phyloP scores from a whole-genome alignment of 2,329 filamentous ascomycete genomes.

The Elsinoe australis region DNA sequence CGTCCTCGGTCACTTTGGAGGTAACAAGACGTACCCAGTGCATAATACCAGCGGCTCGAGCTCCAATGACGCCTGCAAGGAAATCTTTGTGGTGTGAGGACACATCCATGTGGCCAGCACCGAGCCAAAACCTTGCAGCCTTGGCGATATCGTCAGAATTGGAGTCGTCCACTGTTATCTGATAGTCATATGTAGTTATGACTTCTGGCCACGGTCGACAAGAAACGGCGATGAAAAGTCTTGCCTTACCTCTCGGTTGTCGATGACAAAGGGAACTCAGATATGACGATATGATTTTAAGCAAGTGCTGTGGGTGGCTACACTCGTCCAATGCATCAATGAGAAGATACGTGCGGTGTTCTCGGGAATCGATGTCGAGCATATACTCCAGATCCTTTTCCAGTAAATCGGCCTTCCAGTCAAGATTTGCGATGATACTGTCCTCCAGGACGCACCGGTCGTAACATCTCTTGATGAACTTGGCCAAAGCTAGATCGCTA shows the following conservation, averaged over 20 bases:
- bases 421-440: neutral
- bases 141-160: neutral
- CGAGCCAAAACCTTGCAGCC: neutral
- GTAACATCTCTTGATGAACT: neutral
- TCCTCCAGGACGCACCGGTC: neutral
- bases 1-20: neutral
- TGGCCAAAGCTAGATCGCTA: neutral
- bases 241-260: no score
- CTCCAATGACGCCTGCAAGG: neutral
- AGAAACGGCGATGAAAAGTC: neutral
- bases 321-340: slow-evolving; percentile 2
- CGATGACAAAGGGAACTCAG: neutral
- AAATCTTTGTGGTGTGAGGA: neutral
- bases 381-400: neutral
- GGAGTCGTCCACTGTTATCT: neutral
- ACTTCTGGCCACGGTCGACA: neutral
- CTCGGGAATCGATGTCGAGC: no score
- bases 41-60: neutral
- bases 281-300: neutral
- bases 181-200: neutral
- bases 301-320: no score
- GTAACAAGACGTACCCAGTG: neutral
- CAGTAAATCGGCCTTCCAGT: neutral
- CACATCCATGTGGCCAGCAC: neutral
- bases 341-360: no score